These are phyloP conservation scores for Candida mesenterica DNA, from an alignment of 1,139 yeast species.

Conservation along the genomic window DNA sequence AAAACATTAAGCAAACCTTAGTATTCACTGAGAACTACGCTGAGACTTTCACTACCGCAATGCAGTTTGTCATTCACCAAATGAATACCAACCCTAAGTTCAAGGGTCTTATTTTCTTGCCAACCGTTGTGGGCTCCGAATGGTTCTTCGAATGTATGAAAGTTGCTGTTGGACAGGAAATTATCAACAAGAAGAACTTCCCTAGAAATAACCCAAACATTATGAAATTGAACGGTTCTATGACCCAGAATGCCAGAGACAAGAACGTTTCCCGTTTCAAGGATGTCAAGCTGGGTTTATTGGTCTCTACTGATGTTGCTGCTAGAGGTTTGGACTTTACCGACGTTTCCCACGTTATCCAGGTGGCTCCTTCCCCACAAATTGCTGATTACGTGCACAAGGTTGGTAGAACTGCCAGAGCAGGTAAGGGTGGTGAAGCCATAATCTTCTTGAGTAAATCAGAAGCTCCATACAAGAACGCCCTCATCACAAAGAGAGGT, in stretches of 20 bases:
- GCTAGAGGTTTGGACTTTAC: conserved; percentile 98
- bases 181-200: conserved; percentile 12
- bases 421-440: conserved; percentile 76
- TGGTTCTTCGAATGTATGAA: conserved; percentile 42
- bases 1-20: conserved; percentile 69
- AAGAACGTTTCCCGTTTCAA: conserved; percentile 57
- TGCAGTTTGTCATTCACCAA: conserved; percentile 44
- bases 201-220: conserved; percentile 12
- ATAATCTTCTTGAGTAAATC: conserved; percentile 46
- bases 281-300: conserved; percentile 58
- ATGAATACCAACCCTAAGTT: conserved; percentile 30
- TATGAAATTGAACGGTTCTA: conserved; percentile 64
- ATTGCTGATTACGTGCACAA: conserved; percentile 83
- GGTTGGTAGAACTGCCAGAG: conserved; percentile 98
- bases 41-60: conserved; percentile 53
- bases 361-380: conserved; percentile 86
- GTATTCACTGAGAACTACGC: conserved; percentile 47
- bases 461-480: conserved; percentile 49
- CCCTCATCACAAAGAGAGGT: conserved; percentile 45
- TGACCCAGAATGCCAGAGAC: conserved; percentile 66
- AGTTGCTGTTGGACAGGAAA: conserved; percentile 2
- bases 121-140: conserved; percentile 71
- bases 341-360: conserved; percentile 96
- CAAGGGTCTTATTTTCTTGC: conserved; percentile 80
- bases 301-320: conserved; percentile 96